Evolutionary conservation across 2,329 filamentous ascomycete species (phyloP), one percentile per base, ranked within the genome.

Genomic region (Colletotrichum destructivum): DNA sequence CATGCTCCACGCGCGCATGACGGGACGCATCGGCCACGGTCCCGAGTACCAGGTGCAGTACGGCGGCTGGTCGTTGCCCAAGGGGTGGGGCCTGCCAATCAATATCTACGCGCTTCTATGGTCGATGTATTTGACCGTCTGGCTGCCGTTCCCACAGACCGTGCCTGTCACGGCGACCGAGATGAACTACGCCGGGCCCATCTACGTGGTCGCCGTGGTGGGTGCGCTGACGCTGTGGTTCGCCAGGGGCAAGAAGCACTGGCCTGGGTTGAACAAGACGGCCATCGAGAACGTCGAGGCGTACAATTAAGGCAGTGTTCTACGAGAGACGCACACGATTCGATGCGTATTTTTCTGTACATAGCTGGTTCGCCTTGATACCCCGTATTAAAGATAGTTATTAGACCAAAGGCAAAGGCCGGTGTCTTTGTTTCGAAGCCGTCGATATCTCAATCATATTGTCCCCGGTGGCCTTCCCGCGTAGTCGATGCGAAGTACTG

Each of bases 71-170:
- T 71, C 64, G 52, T 12, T 71, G 51, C 69, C 69, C 2, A 68
- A 21, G 38, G 64, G 69, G 0, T 71, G 69, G 69, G 69, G 64
- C 6, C 47, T 52, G 9, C 69, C 69, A 9, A 63, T 71, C 16
- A 71, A 71, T 40, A 59, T 63, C 1, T 71, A 71, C 44, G 69
- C 69, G 44, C 59, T 71, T 23, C 38, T 71, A 16, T 71, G 69
- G 69, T 71, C 69, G 11, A 57, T 69, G 51, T 71, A 71, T 11
- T 9, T 71, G 59, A 57, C 49, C 8, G 59, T 71, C 5, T 71
- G 69, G 69, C 38, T 71, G 21, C 69, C 69, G 35, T 71, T 71
- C 52, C 69, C 69, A 16, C 69, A 71, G 57, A 71, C 69, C 3
- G 35, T 71, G 16, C 69, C 69, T 3, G 69, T 71, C 4, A 71